Base-by-base conservation (phyloP, 140 eudicot genomes). In the Erigeron philadelphicus region DNA sequence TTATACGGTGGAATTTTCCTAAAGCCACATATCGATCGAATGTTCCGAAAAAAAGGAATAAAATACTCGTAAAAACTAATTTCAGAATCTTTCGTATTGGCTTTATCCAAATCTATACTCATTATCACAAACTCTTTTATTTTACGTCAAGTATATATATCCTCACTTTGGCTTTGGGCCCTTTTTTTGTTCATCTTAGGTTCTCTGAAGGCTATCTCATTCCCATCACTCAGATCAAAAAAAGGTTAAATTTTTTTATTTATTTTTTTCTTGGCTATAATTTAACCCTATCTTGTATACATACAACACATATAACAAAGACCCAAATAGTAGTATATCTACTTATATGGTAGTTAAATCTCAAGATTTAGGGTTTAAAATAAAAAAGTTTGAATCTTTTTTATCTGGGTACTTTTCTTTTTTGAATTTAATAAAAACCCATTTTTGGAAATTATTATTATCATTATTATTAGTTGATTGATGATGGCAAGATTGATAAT, bases 401-500 rank as follows among this genome's bases (percentile, higher is more conserved):
- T 75, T 70, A 76, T 66, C 70, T 67, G 85, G 81, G 75, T 66
- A 42, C 53, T 23, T 47, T 7, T 21, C 41, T 12, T 70, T 63
- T 17, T 66, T 49, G 40, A 54, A 54, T 43, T 31, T 57, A 57
- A 5, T 41, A 15, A 42, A 31, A 42, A 43, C 31, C 58, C 67
- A 43, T 81, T 66, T 77, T 78, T 52, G 58, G 56, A 50, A 44
- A 72, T 53, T 68, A 41, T 58, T 43, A 58, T 66, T 74, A 72
- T 53, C 64, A 41, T 58, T 43, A 58, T 66, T 74, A 75, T 84
- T 45, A 72, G 25, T 76, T 54, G 35, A 58, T 76, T 72, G 81
- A 68, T 71, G 82, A 92, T 92, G 98, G 94, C 98, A 75, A 86
- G 98, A 74, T 88, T 88, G 96, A 80, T 92, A 77, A 82, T 86